Evolutionary conservation across 2,329 filamentous ascomycete genomes (phyloP).

Genomic region (Colletotrichum sidae): DNA sequence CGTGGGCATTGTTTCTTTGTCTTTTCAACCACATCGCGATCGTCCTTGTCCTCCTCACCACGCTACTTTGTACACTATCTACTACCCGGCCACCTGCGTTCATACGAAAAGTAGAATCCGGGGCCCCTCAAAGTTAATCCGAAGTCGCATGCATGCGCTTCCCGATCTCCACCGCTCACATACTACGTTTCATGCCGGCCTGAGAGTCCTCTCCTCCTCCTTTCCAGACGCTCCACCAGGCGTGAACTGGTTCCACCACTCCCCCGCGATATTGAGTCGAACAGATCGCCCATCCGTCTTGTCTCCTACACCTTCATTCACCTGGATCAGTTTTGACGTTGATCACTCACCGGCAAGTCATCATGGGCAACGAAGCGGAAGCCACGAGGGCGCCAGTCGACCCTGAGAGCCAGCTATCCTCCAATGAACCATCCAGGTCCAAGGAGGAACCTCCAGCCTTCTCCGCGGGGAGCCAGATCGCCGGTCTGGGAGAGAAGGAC

Average conservation of each 20-base stretch:
- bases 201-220: not conserved
- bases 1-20: not conserved
- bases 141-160: slow-evolving; percentile 17
- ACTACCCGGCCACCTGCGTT: not conserved
- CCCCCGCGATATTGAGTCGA: not conserved
- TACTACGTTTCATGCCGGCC: not conserved
- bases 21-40: no score
- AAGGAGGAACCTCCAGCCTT: slow-evolving; percentile 6
- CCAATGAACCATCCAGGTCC: not conserved
- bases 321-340: not conserved
- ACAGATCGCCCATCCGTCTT: not conserved
- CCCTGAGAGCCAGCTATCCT: slow-evolving; percentile 9
- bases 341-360: not conserved
- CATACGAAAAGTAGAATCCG: slow-evolving; percentile 21
- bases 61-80: not conserved
- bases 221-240: slow-evolving; percentile 21
- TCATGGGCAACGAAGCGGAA: slow-evolving; percentile 31
- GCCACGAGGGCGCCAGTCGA: slow-evolving; percentile 8
- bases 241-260: slow-evolving; percentile 25
- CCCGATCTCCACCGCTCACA: slow-evolving; percentile 21
- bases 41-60: no score
- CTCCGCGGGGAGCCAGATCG: slow-evolving; percentile 1
- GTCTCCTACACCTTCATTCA: not conserved
- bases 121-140: slow-evolving; percentile 35
- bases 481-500: slow-evolving; percentile 15